Conservation (phyloP, 768 basidiomycete genomes). For the Infundibulicybe gibba region DNA sequence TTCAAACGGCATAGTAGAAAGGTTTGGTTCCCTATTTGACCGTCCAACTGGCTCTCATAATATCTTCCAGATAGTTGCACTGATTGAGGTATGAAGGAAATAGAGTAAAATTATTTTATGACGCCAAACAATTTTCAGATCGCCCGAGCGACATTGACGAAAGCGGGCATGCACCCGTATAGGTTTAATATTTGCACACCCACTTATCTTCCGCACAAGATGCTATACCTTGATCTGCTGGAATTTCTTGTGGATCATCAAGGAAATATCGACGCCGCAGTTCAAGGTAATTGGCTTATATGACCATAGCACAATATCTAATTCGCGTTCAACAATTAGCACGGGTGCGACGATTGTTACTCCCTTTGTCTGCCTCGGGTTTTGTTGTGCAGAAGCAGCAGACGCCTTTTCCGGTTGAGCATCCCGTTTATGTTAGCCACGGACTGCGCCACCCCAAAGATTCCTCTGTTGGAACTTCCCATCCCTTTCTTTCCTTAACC, state of each 20-base stretch:
- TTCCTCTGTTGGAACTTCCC: constrained; percentile 2
- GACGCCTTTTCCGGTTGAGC: constrained; percentile 4
- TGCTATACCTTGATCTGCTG: constrained; percentile 46
- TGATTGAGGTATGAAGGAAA: constrained; percentile 43
- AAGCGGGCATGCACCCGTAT: constrained; percentile 37
- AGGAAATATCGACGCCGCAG: constrained; percentile 21
- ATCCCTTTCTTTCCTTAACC: not conserved
- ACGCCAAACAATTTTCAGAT: constrained; percentile 26
- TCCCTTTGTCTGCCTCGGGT: constrained; percentile 16
- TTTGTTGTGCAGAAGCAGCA: not conserved
- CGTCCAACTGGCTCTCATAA: constrained; percentile 1
- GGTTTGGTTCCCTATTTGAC: constrained; percentile 10
- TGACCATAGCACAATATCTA: not conserved
- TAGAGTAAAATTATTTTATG: not conserved
- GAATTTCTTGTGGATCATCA: constrained; percentile 33
- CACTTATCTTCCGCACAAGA: constrained; percentile 36
- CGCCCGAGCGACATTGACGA: constrained; percentile 41
- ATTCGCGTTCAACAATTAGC: constrained; percentile 14
- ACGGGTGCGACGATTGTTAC: constrained; percentile 27
- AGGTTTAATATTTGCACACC: constrained; percentile 42
- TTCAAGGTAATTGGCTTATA: constrained; percentile 27
- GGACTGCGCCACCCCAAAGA: constrained; percentile 1
- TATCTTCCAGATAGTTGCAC: constrained; percentile 36
- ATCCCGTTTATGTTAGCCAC: no score
- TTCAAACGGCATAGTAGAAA: constrained; percentile 28